Percentiles rank a stretch among this genome's conserved stretches.
These are phyloP conservation scores for Penicillium maclennaniae DNA, from an alignment of 495 filamentous ascomycete genomes.

Conservation along the genomic window DNA sequence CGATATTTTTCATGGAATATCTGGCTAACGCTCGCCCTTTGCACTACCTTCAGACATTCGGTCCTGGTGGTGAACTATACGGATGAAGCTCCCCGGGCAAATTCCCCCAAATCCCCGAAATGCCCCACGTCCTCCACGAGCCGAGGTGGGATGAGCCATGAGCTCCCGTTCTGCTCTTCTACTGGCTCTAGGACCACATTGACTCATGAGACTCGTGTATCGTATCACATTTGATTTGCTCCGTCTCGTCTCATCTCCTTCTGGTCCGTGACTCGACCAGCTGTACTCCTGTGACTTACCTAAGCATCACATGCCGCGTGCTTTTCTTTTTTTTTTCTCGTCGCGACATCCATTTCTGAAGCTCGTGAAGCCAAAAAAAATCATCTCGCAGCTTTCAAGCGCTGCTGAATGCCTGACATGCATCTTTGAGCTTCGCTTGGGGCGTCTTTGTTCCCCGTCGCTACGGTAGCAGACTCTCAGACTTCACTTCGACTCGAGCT, in stretches of 20 bases:
- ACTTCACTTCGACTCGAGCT: background rate
- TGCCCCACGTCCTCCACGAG: background rate
- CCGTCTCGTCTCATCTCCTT: background rate
- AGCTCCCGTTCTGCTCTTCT: too few relatives aligned
- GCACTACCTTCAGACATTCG: too few relatives aligned
- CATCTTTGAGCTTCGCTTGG: background rate
- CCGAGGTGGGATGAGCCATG: too few relatives aligned
- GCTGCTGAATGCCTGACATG: slow-evolving; percentile 7
- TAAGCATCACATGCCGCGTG: slow-evolving; percentile 1
- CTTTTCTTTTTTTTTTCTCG: slow-evolving; percentile 5
- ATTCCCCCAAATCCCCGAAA: too few relatives aligned
- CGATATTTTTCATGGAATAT: too few relatives aligned
- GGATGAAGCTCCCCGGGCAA: background rate
- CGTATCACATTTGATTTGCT: too few relatives aligned
- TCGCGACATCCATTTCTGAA: background rate
- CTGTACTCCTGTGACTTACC: background rate
- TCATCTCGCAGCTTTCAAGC: background rate
- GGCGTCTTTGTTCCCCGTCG: slow-evolving; percentile 2
- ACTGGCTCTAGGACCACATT: background rate
- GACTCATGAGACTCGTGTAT: background rate
- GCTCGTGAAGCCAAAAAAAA: background rate
- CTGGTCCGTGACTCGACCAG: background rate
- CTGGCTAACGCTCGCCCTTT: too few relatives aligned
- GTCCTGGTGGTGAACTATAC: slow-evolving; percentile 25
- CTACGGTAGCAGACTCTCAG: background rate